phyloP scores from a whole-genome alignment of 768 basidiomycete genomes.

The Auriscalpium vulgare region DNA sequence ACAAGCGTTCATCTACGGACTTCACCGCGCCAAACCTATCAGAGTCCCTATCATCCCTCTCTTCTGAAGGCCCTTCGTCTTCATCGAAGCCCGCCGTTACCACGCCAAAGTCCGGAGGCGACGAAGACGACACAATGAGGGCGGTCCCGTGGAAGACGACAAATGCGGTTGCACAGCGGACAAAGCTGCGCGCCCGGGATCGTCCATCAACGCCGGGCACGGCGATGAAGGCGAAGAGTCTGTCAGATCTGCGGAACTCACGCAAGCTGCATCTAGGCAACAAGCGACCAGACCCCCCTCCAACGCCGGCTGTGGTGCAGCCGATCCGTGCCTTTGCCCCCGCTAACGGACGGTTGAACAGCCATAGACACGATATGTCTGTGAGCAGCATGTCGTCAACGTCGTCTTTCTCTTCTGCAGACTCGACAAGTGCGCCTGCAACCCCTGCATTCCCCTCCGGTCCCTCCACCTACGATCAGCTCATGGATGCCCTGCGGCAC shows the following conservation, averaged over 20 bases:
- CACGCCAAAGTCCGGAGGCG: conserved; percentile 1
- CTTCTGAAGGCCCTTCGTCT: neutral
- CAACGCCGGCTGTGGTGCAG: conserved; percentile 6
- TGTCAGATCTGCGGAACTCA: conserved; percentile 39
- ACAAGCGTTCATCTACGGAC: conserved; percentile 9
- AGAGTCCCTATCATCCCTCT: conserved; percentile 12
- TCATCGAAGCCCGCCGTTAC: neutral
- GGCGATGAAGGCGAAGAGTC: conserved; percentile 41
- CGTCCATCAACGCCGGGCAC: conserved; percentile 19
- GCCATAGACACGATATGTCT: conserved; percentile 31
- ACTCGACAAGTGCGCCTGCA: conserved; percentile 37
- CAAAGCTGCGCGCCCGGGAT: neutral
- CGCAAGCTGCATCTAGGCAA: conserved; percentile 23
- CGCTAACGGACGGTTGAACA: conserved; percentile 10
- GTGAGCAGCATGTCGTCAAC: conserved; percentile 66
- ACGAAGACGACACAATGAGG: conserved; percentile 13
- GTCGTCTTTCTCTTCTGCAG: conserved; percentile 62
- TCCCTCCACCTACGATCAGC: conserved; percentile 57
- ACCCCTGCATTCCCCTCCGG: conserved; percentile 62
- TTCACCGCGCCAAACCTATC: conserved; percentile 6
- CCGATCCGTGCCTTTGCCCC: conserved; percentile 2
- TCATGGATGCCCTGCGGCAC: conserved; percentile 67
- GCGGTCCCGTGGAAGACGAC: conserved; percentile 4
- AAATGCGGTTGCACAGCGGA: conserved; percentile 14
- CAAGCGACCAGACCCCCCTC: conserved; percentile 28